Conservation (phyloP, 768 basidiomycete genomes). For the Rhodotorula taiwanensis region DNA sequence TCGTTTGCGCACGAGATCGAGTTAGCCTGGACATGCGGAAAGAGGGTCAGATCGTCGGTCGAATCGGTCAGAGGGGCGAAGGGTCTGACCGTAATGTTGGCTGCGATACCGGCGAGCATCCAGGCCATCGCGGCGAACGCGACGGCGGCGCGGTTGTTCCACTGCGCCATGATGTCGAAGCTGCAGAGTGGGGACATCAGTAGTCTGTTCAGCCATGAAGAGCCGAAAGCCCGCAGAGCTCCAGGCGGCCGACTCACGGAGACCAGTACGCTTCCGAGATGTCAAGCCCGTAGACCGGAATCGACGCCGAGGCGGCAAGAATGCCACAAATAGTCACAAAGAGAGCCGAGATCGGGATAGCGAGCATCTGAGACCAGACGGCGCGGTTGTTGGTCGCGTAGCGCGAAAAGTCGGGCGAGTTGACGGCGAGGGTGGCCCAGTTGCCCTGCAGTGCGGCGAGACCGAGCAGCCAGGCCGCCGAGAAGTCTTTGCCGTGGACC, state of each 20-base stretch:
- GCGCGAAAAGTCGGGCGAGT: conserved; percentile 83
- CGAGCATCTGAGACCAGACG: conserved; percentile 20
- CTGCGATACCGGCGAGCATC: conserved; percentile 20
- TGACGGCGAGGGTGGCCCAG: conserved; percentile 52
- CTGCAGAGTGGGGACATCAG: not conserved
- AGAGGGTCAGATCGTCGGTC: conserved; percentile 50
- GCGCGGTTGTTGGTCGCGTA: conserved; percentile 52
- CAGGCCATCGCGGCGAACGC: conserved; percentile 48
- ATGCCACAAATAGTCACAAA: conserved; percentile 25
- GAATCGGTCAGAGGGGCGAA: conserved; percentile 58
- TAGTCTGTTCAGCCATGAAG: too few species aligned
- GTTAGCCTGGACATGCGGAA: conserved; percentile 57
- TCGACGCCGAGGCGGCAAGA: conserved; percentile 19
- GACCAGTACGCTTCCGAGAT: conserved; percentile 21
- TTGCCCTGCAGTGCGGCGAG: conserved; percentile 58
- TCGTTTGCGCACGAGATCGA: conserved; percentile 71
- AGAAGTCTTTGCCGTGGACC: conserved; percentile 53
- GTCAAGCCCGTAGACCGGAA: conserved; percentile 23
- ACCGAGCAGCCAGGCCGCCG: conserved; percentile 73
- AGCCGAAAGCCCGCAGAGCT: not conserved
- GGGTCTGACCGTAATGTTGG: conserved; percentile 1
- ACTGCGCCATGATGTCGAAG: conserved; percentile 44
- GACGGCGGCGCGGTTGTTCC: conserved; percentile 64
- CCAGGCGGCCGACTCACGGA: conserved; percentile 5
- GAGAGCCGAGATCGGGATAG: conserved; percentile 26